A percentile compares a stretch with the other conserved stretches of the same genome.
These are phyloP conservation scores for Pichia nakasei DNA, from an alignment of 805 yeast species.

Conservation along the genomic window DNA sequence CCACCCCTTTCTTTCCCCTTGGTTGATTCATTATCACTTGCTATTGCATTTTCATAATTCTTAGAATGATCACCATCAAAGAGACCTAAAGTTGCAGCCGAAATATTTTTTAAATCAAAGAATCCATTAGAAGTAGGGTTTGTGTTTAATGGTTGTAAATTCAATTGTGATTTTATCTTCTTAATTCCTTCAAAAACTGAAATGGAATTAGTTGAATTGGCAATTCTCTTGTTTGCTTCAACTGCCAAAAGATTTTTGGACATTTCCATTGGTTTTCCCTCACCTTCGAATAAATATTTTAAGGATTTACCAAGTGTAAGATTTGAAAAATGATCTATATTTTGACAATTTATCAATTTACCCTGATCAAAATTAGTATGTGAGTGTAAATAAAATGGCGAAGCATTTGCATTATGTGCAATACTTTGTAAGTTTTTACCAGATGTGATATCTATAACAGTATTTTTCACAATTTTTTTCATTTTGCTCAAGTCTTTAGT, in stretches of 20 bases:
- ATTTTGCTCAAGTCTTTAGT: conserved; percentile 29
- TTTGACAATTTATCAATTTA: conserved; percentile 19
- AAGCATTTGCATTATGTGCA: conserved; percentile 16
- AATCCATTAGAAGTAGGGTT: background rate
- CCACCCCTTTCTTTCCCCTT: background rate
- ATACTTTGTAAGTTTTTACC: conserved; percentile 26
- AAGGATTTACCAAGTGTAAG: conserved; percentile 24
- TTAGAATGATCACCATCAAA: background rate
- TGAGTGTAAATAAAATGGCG: conserved; percentile 15
- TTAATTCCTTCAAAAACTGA: conserved; percentile 2
- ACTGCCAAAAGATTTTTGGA: conserved; percentile 17
- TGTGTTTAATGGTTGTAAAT: background rate
- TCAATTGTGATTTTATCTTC: conserved; percentile 1
- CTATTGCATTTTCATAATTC: background rate
- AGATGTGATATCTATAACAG: conserved; percentile 29
- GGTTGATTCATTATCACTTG: background rate
- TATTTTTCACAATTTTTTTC: conserved; percentile 28
- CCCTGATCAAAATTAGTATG: conserved; percentile 14
- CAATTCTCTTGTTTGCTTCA: conserved; percentile 1
- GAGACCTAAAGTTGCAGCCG: background rate
- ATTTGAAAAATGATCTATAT: conserved; percentile 19
- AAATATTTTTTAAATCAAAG: background rate
- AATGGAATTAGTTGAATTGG: background rate
- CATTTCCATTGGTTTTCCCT: conserved; percentile 34
- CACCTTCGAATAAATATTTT: conserved; percentile 41